Conservation (phyloP, 257 asterid genomes). For the Echium plantagineum region DNA sequence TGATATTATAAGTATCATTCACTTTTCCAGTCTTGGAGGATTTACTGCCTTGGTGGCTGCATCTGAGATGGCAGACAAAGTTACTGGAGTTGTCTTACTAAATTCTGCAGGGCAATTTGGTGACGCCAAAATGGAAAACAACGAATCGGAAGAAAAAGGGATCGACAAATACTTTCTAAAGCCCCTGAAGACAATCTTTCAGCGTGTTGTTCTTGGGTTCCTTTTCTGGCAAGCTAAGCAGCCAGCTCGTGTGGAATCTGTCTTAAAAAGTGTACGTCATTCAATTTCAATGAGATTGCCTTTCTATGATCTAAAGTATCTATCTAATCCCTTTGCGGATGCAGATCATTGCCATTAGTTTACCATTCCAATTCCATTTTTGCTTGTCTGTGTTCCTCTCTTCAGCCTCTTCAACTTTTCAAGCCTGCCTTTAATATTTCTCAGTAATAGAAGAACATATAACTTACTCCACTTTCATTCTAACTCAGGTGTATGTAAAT, state of each 20-base stretch:
- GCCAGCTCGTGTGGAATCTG: constrained; percentile 79
- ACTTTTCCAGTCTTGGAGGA: constrained; percentile 76
- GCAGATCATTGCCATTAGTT: too few relatives aligned
- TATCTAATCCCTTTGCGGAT: too few relatives aligned
- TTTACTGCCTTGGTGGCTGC: constrained; percentile 83
- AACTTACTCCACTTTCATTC: constrained; percentile 5
- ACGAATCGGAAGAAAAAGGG: constrained; percentile 42
- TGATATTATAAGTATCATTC: background rate
- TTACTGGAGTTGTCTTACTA: constrained; percentile 66
- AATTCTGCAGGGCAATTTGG: constrained; percentile 90
- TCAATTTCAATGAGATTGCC: background rate
- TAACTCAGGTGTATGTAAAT: constrained; percentile 62
- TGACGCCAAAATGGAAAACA: constrained; percentile 28
- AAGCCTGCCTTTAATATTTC: too few relatives aligned
- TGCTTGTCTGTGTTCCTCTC: too few relatives aligned
- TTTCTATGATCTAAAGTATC: too few relatives aligned
- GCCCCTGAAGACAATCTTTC: constrained; percentile 68
- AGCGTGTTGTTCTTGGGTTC: constrained; percentile 68
- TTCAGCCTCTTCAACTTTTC: too few relatives aligned
- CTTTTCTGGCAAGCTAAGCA: constrained; percentile 97
- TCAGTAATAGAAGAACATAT: background rate
- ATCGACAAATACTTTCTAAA: constrained; percentile 44
- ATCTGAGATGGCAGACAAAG: constrained; percentile 51
- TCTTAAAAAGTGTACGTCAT: constrained; percentile 64
- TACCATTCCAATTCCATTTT: too few relatives aligned